phyloP scores from a whole-genome alignment of 768 basidiomycete genomes.

The Naganishia vaughanmartiniae region DNA sequence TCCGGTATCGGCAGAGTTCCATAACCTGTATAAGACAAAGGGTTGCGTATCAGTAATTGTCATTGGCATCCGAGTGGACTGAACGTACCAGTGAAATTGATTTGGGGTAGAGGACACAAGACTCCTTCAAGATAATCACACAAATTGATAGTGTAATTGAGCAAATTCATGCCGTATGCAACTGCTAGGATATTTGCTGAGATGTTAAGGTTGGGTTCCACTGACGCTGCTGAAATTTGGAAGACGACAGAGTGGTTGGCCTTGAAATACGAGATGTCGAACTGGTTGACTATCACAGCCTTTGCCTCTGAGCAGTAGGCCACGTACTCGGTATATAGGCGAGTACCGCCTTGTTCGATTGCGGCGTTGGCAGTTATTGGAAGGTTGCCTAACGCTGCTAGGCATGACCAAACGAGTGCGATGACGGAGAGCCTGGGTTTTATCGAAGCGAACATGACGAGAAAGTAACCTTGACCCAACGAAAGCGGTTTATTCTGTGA shows the following conservation, averaged over 20 bases:
- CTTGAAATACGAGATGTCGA: constrained; percentile 46
- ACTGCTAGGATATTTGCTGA: constrained; percentile 76
- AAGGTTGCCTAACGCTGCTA: not conserved
- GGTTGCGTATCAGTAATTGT: not conserved
- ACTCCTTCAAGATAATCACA: constrained; percentile 74
- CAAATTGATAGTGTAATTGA: constrained; percentile 83
- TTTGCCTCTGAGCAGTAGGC: constrained; percentile 47
- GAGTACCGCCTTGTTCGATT: constrained; percentile 21
- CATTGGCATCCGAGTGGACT: not conserved
- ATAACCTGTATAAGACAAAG: constrained; percentile 36
- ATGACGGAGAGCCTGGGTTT: constrained; percentile 1
- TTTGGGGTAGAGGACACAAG: constrained; percentile 74
- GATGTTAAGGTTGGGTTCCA: constrained; percentile 67
- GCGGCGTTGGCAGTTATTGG: constrained; percentile 1
- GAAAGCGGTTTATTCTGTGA: not conserved
- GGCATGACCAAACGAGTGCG: constrained; percentile 5
- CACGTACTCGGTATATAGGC: constrained; percentile 41
- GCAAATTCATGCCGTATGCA: constrained; percentile 77
- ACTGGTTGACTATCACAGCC: constrained; percentile 44
- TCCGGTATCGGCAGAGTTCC: constrained; percentile 54
- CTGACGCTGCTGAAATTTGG: constrained; percentile 80
- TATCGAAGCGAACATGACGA: not conserved
- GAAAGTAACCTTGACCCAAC: not conserved
- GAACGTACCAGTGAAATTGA: constrained; percentile 74
- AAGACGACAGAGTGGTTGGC: constrained; percentile 65